A percentile compares a stretch with the other conserved stretches of the same genome.
Conservation (phyloP, 495 filamentous ascomycete species). For the Penicillium bialowiezense region DNA sequence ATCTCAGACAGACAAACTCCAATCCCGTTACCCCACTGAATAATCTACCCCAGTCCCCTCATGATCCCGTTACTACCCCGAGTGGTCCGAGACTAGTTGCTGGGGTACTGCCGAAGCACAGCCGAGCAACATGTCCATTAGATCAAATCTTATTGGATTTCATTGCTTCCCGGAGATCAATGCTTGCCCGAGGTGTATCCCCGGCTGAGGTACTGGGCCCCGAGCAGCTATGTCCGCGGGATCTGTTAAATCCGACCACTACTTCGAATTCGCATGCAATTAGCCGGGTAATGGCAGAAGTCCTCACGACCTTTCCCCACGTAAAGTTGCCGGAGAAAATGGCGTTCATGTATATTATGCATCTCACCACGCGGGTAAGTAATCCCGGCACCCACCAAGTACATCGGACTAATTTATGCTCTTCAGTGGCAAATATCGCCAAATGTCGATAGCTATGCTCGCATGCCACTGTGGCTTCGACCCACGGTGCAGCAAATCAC, state of each 20-base stretch:
- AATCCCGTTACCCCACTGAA: too few relatives aligned
- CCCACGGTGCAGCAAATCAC: slow-evolving; percentile 9
- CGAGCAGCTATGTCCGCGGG: not conserved
- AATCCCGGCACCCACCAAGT: too few relatives aligned
- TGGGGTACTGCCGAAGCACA: slow-evolving; percentile 2
- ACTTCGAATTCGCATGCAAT: not conserved
- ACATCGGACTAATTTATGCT: not conserved
- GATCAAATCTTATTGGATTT: slow-evolving; percentile 10
- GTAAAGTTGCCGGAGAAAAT: slow-evolving; percentile 4
- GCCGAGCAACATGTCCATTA: slow-evolving; percentile 3
- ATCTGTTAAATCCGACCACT: not conserved
- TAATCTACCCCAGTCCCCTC: too few relatives aligned
- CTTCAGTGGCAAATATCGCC: slow-evolving; percentile 7
- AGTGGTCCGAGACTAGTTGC: not conserved
- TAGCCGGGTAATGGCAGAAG: slow-evolving; percentile 4
- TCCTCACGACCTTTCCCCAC: slow-evolving; percentile 6
- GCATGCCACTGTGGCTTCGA: slow-evolving; percentile 7
- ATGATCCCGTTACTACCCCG: not conserved
- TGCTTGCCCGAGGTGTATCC: not conserved
- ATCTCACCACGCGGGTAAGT: slow-evolving; percentile 1
- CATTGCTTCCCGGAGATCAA: not conserved
- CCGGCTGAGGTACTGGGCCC: not conserved
- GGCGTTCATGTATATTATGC: slow-evolving; percentile 10
- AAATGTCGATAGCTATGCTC: not conserved
- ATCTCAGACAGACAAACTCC: too few relatives aligned